Percentiles rank a stretch among this genome's conserved stretches.
Evolutionary conservation across 371 early-diverging fungal genomes (phyloP).

Genomic region (Zychaea mexicana): DNA sequence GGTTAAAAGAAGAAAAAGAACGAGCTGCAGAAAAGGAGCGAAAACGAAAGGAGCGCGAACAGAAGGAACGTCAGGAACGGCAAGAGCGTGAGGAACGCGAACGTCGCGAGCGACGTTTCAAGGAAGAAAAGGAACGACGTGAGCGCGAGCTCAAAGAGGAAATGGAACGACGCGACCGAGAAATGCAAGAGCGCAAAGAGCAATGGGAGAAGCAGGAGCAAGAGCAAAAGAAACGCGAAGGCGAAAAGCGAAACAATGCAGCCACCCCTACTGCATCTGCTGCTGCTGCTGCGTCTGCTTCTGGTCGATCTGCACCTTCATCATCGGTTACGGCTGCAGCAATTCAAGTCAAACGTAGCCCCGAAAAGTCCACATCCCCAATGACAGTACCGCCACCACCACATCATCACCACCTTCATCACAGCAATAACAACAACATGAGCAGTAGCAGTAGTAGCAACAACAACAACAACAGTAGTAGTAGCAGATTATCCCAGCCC

Average conservation of each 20-base stretch:
- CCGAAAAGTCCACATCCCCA: background rate
- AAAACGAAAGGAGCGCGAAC: constrained; percentile 41
- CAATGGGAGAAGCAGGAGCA: constrained; percentile 23
- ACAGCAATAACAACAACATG: background rate
- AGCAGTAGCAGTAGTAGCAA: background rate
- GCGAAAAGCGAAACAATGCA: background rate
- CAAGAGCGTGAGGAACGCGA: constrained; percentile 34
- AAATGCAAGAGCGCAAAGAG: constrained; percentile 29
- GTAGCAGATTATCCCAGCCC: background rate
- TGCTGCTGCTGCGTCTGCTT: background rate
- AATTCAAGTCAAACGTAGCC: background rate
- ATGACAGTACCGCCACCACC: background rate
- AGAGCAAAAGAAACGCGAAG: constrained; percentile 3
- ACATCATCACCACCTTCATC: background rate
- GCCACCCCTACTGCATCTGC: background rate
- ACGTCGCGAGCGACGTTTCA: constrained; percentile 30
- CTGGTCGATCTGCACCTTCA: background rate
- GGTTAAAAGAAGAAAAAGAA: constrained; percentile 57
- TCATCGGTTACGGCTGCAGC: background rate
- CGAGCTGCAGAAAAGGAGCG: constrained; percentile 60
- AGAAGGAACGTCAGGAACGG: constrained; percentile 24
- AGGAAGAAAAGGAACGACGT: constrained; percentile 41
- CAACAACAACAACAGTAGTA: background rate
- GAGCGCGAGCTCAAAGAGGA: constrained; percentile 19
- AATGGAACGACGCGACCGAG: constrained; percentile 31